Evolutionary conservation across 768 basidiomycete species (phyloP), one percentile per base, ranked within the genome.

Genomic region (Suillus spraguei): DNA sequence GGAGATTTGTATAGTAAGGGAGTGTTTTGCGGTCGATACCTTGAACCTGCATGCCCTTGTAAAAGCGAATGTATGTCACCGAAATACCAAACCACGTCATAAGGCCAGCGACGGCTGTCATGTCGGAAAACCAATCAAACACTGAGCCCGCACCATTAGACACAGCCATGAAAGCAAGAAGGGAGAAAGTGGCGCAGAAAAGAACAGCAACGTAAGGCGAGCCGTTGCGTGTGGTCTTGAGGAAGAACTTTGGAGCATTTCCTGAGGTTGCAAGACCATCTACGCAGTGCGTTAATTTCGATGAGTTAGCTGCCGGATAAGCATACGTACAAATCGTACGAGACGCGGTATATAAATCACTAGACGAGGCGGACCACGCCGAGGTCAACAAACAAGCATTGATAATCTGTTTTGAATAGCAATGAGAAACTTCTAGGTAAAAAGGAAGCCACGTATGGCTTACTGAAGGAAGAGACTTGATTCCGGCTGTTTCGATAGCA

Each of bases 301-400:
- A 63, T 24, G 44, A 36, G 11, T 24, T 44, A 60, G 42, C n/a
- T 22, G 17, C 32, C 28, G 47, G 11, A 6, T 17, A 5, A 39
- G 20, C 32, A 50, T 36, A 80, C 89, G 68, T 65, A 92, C 91
- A 96, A 11, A 98, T 81, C 0, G 91, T 91, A 61, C 92, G 87
- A n/a, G 94, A 95, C 54, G 90, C 89, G 5, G 94, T 95, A 78
- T 94, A 97, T 52, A 97, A 74, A 72, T 97, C 94, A 73, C 90
- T 91, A 28, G 89, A 89, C 5, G 92, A 92, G 41, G 95, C 95
- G 32, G 95, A 97, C 89, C 92, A 95, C 5, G 95, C 95, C 2
- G 94, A 93, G 44, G 91, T 93, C 66, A 98, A 77, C 16, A 97
- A 81, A 72, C 85, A 87, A 3, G 90, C 91, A 70, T 93, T 94